Percentiles rank a stretch among this genome's conserved stretches.
These are phyloP conservation scores for Podospora conica DNA, from an alignment of 495 filamentous ascomycete genomes.

Conservation along the genomic window DNA sequence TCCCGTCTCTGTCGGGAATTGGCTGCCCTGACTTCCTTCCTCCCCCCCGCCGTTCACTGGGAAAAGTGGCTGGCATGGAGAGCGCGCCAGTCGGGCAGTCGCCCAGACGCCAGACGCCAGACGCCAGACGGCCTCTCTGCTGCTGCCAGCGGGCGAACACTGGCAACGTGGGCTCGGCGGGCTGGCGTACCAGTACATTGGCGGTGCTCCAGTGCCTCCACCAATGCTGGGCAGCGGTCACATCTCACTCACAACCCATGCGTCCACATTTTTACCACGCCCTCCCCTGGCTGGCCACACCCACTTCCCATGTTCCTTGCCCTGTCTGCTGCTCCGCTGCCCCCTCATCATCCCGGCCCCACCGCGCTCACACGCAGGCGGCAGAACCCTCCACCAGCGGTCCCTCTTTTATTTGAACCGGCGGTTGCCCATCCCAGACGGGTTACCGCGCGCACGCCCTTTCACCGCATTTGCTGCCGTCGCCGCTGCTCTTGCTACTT, in stretches of 20 bases:
- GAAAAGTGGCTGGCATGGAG: background rate
- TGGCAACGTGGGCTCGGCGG: background rate
- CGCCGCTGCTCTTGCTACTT: background rate
- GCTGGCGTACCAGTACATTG: conserved; percentile 12
- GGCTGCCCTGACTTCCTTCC: conserved; percentile 1
- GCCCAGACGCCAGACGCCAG: conserved; percentile 7
- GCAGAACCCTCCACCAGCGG: background rate
- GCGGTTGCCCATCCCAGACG: conserved; percentile 24
- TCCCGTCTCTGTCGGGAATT: conserved; percentile 14
- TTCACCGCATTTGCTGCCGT: conserved; percentile 6
- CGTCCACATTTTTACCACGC: conserved; percentile 17
- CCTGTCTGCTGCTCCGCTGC: background rate
- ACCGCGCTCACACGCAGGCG: background rate
- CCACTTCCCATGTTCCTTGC: conserved; percentile 10
- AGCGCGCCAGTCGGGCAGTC: background rate
- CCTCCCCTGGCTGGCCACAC: conserved; percentile 9
- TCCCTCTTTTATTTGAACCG: conserved; percentile 32
- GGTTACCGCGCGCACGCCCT: conserved; percentile 15
- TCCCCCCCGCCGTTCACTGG: too few relatives aligned
- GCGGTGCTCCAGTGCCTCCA: background rate
- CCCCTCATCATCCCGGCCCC: conserved; percentile 4
- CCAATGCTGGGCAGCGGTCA: background rate
- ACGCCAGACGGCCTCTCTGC: conserved; percentile 6
- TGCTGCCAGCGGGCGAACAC: background rate
- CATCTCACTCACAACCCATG: conserved; percentile 1